Percentiles rank a stretch among this genome's conserved stretches.
Conservation (phyloP, 1,139 yeast genomes). For the Scheffersomyces stambukii region DNA sequence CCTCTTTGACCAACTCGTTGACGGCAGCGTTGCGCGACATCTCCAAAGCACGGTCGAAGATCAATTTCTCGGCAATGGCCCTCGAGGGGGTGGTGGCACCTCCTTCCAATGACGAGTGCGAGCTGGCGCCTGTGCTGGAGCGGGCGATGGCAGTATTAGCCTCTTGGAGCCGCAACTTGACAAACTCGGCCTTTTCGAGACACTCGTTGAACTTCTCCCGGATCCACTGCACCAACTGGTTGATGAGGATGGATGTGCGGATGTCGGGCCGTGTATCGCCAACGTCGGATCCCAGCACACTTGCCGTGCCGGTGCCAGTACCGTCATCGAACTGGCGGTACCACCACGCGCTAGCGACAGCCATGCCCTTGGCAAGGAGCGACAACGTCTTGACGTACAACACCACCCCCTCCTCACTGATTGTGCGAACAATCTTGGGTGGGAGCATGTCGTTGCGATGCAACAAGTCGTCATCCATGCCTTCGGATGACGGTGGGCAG, state of each 20-base stretch:
- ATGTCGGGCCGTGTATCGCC: slow-evolving; percentile 9
- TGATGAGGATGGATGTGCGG: slow-evolving; percentile 44
- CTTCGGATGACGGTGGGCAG: slow-evolving; percentile 58
- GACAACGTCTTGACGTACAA: slow-evolving; percentile 81
- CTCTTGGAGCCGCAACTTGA: slow-evolving; percentile 53
- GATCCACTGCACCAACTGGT: slow-evolving; percentile 88
- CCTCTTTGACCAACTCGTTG: slow-evolving; percentile 75
- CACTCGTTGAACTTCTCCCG: slow-evolving; percentile 86
- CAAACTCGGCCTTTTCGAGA: slow-evolving; percentile 81
- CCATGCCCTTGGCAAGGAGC: slow-evolving; percentile 80
- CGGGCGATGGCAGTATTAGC: slow-evolving; percentile 31
- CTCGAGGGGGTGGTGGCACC: slow-evolving; percentile 8
- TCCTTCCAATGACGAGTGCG: slow-evolving; percentile 1
- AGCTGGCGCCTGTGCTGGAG: slow-evolving; percentile 3
- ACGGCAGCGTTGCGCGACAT: slow-evolving; percentile 90
- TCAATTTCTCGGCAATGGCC: slow-evolving; percentile 73
- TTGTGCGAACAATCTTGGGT: slow-evolving; percentile 51
- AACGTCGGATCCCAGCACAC: too few species aligned
- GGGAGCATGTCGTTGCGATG: slow-evolving; percentile 48
- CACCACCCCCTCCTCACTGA: slow-evolving; percentile 85
- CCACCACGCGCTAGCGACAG: slow-evolving; percentile 88
- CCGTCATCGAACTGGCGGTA: slow-evolving; percentile 23
- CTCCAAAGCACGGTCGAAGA: slow-evolving; percentile 90
- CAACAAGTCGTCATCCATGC: slow-evolving; percentile 36
- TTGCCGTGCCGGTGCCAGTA: neutral